Percentiles rank a stretch among this genome's conserved stretches.
Conservation (phyloP, 2,329 filamentous ascomycete species). For the Sphaerulina populicola region DNA sequence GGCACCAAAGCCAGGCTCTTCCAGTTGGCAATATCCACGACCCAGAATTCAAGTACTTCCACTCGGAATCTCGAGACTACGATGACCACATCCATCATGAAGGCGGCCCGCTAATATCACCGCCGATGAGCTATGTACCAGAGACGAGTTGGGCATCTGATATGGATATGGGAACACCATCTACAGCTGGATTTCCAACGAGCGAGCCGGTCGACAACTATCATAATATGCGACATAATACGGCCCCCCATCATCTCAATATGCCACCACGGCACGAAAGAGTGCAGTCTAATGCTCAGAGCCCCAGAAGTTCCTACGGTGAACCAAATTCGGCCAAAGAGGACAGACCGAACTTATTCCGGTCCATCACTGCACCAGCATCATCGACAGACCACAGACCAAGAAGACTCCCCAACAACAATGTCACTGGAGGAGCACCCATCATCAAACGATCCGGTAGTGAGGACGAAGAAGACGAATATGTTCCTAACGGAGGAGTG, state of each 20-base stretch:
- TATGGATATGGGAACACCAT: slow-evolving; percentile 28
- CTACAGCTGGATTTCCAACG: slow-evolving; percentile 20
- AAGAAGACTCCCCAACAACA: slow-evolving; percentile 9
- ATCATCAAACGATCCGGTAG: slow-evolving; percentile 23
- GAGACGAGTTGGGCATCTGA: slow-evolving; percentile 25
- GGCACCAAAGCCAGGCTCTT: slow-evolving; percentile 18
- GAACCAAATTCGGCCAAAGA: slow-evolving; percentile 13
- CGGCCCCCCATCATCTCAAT: slow-evolving; percentile 17
- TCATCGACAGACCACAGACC: slow-evolving; percentile 16
- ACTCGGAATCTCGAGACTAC: slow-evolving; percentile 17
- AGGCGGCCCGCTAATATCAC: slow-evolving; percentile 21
- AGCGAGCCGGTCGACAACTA: slow-evolving; percentile 22
- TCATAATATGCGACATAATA: slow-evolving; percentile 17
- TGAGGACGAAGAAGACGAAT: slow-evolving; percentile 29
- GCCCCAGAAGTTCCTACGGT: slow-evolving; percentile 22
- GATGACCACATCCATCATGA: slow-evolving; percentile 17
- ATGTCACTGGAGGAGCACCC: slow-evolving; percentile 8
- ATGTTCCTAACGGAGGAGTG: slow-evolving; percentile 18
- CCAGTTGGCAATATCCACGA: slow-evolving; percentile 23
- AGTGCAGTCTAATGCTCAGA: slow-evolving; percentile 18
- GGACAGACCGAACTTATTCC: slow-evolving; percentile 21
- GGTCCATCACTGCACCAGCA: slow-evolving; percentile 25
- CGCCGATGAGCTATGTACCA: slow-evolving; percentile 21
- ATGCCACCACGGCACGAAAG: slow-evolving; percentile 14
- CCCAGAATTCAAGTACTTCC: slow-evolving; percentile 27